A percentile compares a stretch with the other conserved stretches of the same genome.
Conservation (phyloP, 306 rosid genomes). For the Quercus agrifolia region DNA sequence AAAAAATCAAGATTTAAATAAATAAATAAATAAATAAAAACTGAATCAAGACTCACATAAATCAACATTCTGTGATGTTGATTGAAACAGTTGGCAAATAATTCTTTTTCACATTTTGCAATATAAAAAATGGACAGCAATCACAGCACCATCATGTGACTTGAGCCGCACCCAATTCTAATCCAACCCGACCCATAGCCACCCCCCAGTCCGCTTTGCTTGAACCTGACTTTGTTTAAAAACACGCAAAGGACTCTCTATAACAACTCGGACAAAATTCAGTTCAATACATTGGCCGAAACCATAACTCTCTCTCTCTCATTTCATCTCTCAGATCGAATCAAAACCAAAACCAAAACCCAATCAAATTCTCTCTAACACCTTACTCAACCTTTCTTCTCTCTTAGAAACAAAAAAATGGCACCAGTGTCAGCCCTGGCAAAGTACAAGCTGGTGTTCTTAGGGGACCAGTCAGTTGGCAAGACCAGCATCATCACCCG, state of each 20-base stretch:
- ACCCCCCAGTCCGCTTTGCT: too few species aligned
- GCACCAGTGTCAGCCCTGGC: slow-evolving; percentile 65
- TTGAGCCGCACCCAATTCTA: not conserved
- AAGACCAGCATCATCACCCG: slow-evolving; percentile 67
- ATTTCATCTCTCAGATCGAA: slow-evolving; percentile 10
- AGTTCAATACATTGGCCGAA: not conserved
- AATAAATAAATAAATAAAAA: too few species aligned
- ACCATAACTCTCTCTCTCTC: not conserved
- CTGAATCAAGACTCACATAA: too few species aligned
- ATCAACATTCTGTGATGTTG: too few species aligned
- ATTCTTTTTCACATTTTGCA: not conserved
- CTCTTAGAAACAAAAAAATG: slow-evolving; percentile 18
- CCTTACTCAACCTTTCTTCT: not conserved
- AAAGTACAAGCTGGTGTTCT: slow-evolving; percentile 55
- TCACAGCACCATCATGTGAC: not conserved
- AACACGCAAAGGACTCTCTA: too few species aligned
- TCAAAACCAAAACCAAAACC: not conserved
- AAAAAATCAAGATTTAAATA: too few species aligned
- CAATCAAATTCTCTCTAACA: not conserved
- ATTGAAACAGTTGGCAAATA: not conserved
- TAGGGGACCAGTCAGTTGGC: slow-evolving; percentile 64
- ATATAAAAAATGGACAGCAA: not conserved
- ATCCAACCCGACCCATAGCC: too few species aligned
- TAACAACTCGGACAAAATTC: not conserved
- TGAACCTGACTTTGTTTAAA: too few species aligned